Percentiles rank a stretch among this genome's conserved stretches.
Evolutionary conservation across 192 early-diverging fungal genomes (phyloP).

Genomic region (Pilobolus umbonatus): DNA sequence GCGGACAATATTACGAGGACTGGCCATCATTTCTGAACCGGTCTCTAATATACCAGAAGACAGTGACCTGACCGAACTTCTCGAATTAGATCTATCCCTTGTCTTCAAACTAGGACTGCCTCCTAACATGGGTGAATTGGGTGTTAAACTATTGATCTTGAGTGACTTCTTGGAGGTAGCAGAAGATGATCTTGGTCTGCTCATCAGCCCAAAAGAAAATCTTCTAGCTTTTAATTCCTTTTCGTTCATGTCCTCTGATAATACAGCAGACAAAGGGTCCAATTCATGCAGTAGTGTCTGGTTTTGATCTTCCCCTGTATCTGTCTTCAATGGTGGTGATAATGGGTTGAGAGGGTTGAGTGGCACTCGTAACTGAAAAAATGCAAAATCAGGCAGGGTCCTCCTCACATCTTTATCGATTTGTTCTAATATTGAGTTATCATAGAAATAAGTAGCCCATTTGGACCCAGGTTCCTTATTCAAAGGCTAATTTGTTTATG

Average conservation of each 20-base stretch:
- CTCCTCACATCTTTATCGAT: conserved; percentile 74
- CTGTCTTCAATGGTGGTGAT: conserved; percentile 23
- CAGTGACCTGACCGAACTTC: conserved; percentile 24
- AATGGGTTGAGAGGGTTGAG: conserved; percentile 46
- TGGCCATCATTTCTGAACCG: conserved; percentile 10
- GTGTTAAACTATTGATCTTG: conserved; percentile 10
- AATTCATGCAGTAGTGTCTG: neutral
- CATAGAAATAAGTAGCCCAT: conserved; percentile 47
- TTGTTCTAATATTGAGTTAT: conserved; percentile 59
- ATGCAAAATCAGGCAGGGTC: conserved; percentile 70
- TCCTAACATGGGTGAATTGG: neutral
- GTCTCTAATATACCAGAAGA: conserved; percentile 12
- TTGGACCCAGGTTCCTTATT: conserved; percentile 43
- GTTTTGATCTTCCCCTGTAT: neutral
- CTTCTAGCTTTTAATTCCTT: neutral
- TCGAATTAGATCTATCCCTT: conserved; percentile 28
- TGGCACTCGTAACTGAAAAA: conserved; percentile 66
- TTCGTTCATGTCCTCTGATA: neutral
- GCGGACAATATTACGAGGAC: conserved; percentile 29
- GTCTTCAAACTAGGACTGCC: neutral
- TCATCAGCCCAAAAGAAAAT: conserved; percentile 26
- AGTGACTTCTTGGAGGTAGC: conserved; percentile 29
- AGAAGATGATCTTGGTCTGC: conserved; percentile 25
- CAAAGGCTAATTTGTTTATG: conserved; percentile 1
- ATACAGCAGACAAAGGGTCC: neutral